These are phyloP conservation scores for Globisporangium megalacanthum DNA, from an alignment of 352 stramenopile genomes.

Conservation along the genomic window DNA sequence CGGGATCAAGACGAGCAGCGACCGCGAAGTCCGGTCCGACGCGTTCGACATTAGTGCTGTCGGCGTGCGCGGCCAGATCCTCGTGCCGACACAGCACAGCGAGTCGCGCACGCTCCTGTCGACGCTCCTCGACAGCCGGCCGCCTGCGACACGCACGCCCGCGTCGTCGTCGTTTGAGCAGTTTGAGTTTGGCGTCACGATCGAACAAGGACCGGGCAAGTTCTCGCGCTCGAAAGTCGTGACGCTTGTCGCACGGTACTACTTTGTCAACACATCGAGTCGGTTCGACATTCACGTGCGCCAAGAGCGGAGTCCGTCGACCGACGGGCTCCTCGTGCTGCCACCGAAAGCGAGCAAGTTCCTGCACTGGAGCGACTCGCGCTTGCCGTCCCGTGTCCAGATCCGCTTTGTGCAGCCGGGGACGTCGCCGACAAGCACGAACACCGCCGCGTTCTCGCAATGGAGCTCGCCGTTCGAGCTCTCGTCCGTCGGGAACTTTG, in stretches of 20 bases:
- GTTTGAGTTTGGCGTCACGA: constrained; percentile 83
- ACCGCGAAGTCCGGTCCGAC: constrained; percentile 60
- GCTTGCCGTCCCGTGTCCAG: constrained; percentile 59
- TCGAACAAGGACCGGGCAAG: constrained; percentile 70
- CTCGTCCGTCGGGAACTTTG: constrained; percentile 75
- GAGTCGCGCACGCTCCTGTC: constrained; percentile 40
- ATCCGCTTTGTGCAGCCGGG: constrained; percentile 54
- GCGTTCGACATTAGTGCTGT: constrained; percentile 77
- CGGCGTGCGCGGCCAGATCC: constrained; percentile 66
- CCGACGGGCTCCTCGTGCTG: constrained; percentile 35
- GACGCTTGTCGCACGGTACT: constrained; percentile 75
- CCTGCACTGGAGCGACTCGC: constrained; percentile 73
- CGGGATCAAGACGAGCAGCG: constrained; percentile 35
- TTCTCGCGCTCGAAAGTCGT: constrained; percentile 77
- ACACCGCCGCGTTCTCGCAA: constrained; percentile 32
- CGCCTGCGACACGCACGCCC: constrained; percentile 13
- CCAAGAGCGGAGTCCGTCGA: constrained; percentile 41
- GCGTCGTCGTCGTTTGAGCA: constrained; percentile 46
- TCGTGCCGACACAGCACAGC: constrained; percentile 42
- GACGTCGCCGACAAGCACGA: constrained; percentile 10
- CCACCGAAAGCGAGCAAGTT: constrained; percentile 56
- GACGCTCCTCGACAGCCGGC: constrained; percentile 30
- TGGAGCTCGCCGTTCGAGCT: constrained; percentile 80
- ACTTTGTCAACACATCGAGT: constrained; percentile 72
- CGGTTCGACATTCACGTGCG: constrained; percentile 60